Base-by-base conservation (phyloP, 805 yeast species). In the Saccharomycopsis schoenii region DNA sequence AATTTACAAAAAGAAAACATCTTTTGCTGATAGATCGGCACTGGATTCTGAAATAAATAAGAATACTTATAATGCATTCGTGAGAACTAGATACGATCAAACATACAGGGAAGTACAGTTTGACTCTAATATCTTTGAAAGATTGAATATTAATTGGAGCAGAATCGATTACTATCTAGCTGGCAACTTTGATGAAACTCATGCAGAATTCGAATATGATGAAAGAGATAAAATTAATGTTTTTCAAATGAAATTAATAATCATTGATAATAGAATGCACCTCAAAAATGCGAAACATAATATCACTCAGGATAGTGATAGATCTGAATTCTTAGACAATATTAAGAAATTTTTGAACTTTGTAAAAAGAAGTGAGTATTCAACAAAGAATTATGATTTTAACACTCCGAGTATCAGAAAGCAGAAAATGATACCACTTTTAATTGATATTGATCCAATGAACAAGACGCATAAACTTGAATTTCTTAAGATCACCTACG, bases 81-180 rank as follows among this genome's bases (percentile, higher is more conserved):
- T 93, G 9, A 81, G 92, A 69, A 89, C 97, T 0, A 76, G 94
- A 60, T 89, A 89, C 69, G 92, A 90, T 40, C 83, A 80, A 54
- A 78, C 76, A 14, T 92, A 86, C 68, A 74, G 82, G 25, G 75
- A 79, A 2, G 79, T 90, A 0, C 77, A 75, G 60, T 79, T 86
- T 6, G 83, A 83, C 62, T 82, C 84, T 1, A 73, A 81, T 19
- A 79, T 80, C 52, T 77, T 78, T 15, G 79, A 79, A 40, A 80
- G 86, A 2, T 72, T 80, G 54, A 74, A 76, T 14, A 81, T 83
- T 64, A 91, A 92, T 64, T 94, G 99, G 99, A 92, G 92, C 67
- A 87, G 85, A 64, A 78, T 92, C 66, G 99, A 94, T 74, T 97
- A 90, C 68, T 81, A 82, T 25, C 71, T 92, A n/a, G 96, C 97